Evolutionary conservation across 306 rosid species (phyloP), one percentile per base, ranked within the genome.

Genomic region (Hippophae tibetana): DNA sequence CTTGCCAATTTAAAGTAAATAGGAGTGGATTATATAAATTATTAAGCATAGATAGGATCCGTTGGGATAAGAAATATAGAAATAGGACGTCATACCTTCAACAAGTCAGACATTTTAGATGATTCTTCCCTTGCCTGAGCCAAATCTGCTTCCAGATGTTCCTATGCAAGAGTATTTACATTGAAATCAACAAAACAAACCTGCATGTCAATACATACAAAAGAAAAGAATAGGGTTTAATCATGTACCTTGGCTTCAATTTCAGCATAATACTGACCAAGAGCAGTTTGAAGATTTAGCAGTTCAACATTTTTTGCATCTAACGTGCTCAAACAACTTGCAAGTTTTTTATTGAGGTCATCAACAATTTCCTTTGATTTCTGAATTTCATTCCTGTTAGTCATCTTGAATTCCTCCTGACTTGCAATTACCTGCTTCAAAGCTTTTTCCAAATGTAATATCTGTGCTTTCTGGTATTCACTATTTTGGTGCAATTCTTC

Each of bases 251-350:
- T 92, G 12, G 93, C 95, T 78, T 92, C 98, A 69, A 92, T 92
- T 87, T 87, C 96, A 60, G 98, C 98, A 76, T 85, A 92, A 76
- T 92, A 87, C 78, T 85, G 98, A 61, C 98, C 98, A 66, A 92
- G 98, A 43, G 96, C 96, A 59, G 96, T 92, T 82, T 87, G 98
- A 48, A 92, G 87, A 81, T 92, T 92, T 67, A 81, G 56, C 13
- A 92, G 95, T 77, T 92, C 98, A 60, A 71, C 42, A 55, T 87
- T 87, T 80, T 92, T 92, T 66, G 92, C 89, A 78, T 87, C 84
- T 43, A 92, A 81, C 54, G 74, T 76, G 76, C 76, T 76, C 75
- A 69, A 74, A 79, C 79, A 85, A 72, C 81, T 71, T 51, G 74
- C 72, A 71, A 87, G 86, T 69, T 84, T 87, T 74, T 74, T 85